Base-by-base conservation (phyloP, 306 rosid genomes). In the Acacia acuminata region DNA sequence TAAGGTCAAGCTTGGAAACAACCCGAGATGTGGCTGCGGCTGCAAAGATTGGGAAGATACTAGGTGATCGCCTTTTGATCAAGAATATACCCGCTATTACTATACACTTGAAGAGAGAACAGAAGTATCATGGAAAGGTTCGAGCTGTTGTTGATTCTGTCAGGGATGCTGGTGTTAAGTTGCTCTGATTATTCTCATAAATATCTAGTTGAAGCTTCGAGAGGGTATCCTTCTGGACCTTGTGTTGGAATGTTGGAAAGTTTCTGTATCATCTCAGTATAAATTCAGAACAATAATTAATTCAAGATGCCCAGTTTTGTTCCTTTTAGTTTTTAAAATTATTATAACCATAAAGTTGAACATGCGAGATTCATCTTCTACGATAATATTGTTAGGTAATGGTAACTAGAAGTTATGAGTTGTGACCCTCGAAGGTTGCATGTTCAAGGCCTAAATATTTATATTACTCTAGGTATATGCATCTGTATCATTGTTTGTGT, bases 121-220 rank as follows among this genome's bases (percentile, higher is more conserved):
- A 94, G 87, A 92, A 86, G 77, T 94, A 94, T 85, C 98, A 96
- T 82, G 99, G 98, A 67, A 96, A 96, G 88, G 89, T 96, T 75
- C 92, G 91, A 87, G 97, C 98, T 14, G 88, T 94, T 36, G 55
- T 96, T 77, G 97, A 93, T 77, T 91, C 93, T 87, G 85, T 96
- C 70, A 94, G 85, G 82, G 92, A 86, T 42, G 86, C 90, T 72
- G 97, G 98, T 65, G 84, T 96, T 63, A 93, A 88, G 81, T 81
- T 96, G 61, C 91, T 93, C 77, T 96, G 84, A 88, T 75, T 43
- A 9, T 78, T 30, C 11, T 78, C 58, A 10, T 47, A 78, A 38
- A 68, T 81, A 69, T 81, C 66, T 81, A n/a, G 20, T 58, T 84
- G 73, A 50, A 80, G 22, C 69, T 68, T 13, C 71, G 81, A 22